phyloP scores from a whole-genome alignment of 257 asterid genomes.

The Leptodermis oblonga region DNA sequence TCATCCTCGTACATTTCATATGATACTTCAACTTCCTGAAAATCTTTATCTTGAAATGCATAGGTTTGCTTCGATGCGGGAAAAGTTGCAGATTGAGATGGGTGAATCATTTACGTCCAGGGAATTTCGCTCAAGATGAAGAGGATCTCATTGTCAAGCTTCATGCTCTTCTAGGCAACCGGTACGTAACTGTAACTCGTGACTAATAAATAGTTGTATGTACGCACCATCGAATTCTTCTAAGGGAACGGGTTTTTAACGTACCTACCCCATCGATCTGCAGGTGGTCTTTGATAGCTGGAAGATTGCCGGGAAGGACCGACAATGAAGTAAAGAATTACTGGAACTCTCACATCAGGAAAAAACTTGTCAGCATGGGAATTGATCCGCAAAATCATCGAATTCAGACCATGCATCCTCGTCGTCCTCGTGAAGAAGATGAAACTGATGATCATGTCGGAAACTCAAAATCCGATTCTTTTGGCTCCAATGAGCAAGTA shows the following conservation, averaged over 20 bases:
- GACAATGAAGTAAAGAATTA: constrained; percentile 42
- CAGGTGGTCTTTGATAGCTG: constrained; percentile 50
- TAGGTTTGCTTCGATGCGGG: constrained; percentile 39
- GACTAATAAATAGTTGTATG: too few species aligned
- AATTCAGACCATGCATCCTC: constrained; percentile 1
- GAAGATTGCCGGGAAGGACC: constrained; percentile 47
- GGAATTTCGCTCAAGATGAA: constrained; percentile 35
- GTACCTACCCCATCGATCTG: too few species aligned
- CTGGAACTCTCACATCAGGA: constrained; percentile 41
- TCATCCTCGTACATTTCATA: background rate
- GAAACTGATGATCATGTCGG: background rate
- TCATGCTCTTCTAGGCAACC: constrained; percentile 49
- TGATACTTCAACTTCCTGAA: background rate
- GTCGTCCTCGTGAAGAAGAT: background rate
- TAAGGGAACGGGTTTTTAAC: background rate
- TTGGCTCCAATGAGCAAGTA: background rate
- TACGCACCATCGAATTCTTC: too few species aligned
- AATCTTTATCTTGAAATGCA: background rate
- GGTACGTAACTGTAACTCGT: too few species aligned
- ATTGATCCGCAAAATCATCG: constrained; percentile 44
- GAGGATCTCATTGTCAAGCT: constrained; percentile 52
- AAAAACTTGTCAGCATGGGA: constrained; percentile 30
- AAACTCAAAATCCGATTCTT: background rate
- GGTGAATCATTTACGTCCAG: constrained; percentile 34
- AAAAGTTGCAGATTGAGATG: constrained; percentile 37